phyloP scores from a whole-genome alignment of 805 yeast genomes.

The Kregervanrija pseudodelftensis region DNA sequence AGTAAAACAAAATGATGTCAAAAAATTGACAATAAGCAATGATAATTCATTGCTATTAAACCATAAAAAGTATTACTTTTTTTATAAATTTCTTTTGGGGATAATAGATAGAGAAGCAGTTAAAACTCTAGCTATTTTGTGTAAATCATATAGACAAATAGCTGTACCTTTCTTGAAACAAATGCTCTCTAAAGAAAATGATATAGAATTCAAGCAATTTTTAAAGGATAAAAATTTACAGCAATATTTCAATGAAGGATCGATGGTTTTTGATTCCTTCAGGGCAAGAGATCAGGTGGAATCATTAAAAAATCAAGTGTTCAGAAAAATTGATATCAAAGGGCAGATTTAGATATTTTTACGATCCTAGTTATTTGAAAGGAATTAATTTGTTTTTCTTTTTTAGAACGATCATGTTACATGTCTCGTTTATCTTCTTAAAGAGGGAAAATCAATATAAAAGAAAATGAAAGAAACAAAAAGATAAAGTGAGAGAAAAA shows the following conservation, averaged over 20 bases:
- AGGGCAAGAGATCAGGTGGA: slow-evolving; percentile 19
- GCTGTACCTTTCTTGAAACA: slow-evolving; percentile 17
- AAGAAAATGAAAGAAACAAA: background rate
- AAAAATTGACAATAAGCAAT: slow-evolving; percentile 9
- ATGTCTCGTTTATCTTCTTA: background rate
- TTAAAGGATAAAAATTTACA: slow-evolving; percentile 34
- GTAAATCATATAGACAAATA: slow-evolving; percentile 48
- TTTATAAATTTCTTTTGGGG: slow-evolving; percentile 31
- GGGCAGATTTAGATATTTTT: slow-evolving; percentile 55
- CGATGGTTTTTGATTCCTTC: slow-evolving; percentile 20
- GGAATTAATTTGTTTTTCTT: too few relatives aligned
- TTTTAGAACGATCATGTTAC: background rate
- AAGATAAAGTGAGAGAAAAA: background rate
- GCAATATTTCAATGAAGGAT: slow-evolving; percentile 19
- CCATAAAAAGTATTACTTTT: slow-evolving; percentile 19
- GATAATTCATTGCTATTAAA: slow-evolving; percentile 13
- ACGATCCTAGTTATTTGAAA: too few relatives aligned
- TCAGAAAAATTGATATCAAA: slow-evolving; percentile 73
- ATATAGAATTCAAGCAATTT: slow-evolving; percentile 36
- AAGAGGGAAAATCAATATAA: background rate
- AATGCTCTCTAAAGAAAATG: slow-evolving; percentile 22
- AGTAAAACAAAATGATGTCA: background rate
- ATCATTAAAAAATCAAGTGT: slow-evolving; percentile 23
- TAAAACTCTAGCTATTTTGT: slow-evolving; percentile 45
- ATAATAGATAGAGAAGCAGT: slow-evolving; percentile 55